Evolutionary conservation across 257 asterid genomes (phyloP).

Genomic region (Striga asiatica): DNA sequence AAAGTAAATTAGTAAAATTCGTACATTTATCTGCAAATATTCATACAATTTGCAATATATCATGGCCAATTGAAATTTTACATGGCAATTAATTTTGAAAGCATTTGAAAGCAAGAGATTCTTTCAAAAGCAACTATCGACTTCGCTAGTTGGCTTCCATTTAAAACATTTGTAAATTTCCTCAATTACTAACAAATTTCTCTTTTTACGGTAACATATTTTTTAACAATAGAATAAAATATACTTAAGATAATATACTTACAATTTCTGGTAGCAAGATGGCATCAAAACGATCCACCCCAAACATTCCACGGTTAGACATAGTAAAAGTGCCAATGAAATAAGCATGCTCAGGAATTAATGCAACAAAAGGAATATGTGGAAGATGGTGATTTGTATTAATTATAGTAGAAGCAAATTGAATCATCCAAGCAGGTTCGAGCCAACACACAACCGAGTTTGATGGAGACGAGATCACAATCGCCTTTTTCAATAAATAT

Average conservation of each 20-base stretch:
- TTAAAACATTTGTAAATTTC: too few relatives aligned
- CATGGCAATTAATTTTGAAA: too few relatives aligned
- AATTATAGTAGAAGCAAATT: neutral
- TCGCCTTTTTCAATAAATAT: too few relatives aligned
- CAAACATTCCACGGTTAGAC: constrained; percentile 98
- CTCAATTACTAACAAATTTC: too few relatives aligned
- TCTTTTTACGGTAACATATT: neutral
- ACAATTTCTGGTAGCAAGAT: constrained; percentile 98
- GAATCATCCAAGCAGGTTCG: neutral
- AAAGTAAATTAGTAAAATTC: too few relatives aligned
- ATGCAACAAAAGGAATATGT: constrained; percentile 1
- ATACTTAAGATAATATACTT: constrained; percentile 19
- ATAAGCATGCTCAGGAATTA: constrained; percentile 9
- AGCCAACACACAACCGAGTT: constrained; percentile 3
- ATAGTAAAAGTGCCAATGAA: constrained; percentile 62
- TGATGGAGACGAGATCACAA: too few relatives aligned
- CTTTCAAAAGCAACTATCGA: too few relatives aligned
- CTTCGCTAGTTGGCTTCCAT: too few relatives aligned
- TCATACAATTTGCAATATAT: too few relatives aligned
- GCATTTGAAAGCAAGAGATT: too few relatives aligned
- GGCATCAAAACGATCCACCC: constrained; percentile 95
- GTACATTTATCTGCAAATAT: too few relatives aligned
- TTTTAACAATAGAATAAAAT: neutral
- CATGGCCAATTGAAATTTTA: too few relatives aligned
- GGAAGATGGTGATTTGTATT: neutral